Evolutionary conservation across 1,139 yeast genomes (phyloP).

Genomic region (Nadsonia starkeyi-henricii): DNA sequence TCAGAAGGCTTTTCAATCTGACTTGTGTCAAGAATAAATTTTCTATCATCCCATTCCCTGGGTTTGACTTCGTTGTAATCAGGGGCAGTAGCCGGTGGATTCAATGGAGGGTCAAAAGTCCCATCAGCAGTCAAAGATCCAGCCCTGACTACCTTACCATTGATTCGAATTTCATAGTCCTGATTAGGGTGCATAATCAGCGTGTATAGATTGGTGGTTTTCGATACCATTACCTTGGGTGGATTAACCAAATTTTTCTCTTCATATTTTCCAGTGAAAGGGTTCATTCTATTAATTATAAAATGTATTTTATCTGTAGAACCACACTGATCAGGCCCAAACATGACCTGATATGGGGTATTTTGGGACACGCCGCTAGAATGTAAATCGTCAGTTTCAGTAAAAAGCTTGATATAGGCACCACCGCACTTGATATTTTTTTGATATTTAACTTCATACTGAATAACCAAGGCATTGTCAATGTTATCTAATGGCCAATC

Average conservation of each 20-base stretch:
- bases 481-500: conserved; percentile 41
- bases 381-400: conserved; percentile 32
- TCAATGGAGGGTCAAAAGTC: conserved; percentile 46
- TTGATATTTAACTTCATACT: conserved; percentile 78
- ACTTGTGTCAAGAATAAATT: conserved; percentile 51
- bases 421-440: conserved; percentile 74
- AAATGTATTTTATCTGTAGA: conserved; percentile 65
- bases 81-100: conserved; percentile 46
- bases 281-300: conserved; percentile 47
- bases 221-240: conserved; percentile 49
- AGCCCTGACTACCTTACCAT: conserved; percentile 58
- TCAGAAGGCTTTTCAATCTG: conserved; percentile 55
- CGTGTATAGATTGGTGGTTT: conserved; percentile 54
- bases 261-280: conserved; percentile 36
- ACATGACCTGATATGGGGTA: conserved; percentile 75
- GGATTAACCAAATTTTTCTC: conserved; percentile 58
- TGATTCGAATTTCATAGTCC: conserved; percentile 64
- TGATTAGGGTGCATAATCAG: conserved; percentile 50
- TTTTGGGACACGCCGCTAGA: conserved; percentile 39
- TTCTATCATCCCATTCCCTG: conserved; percentile 63
- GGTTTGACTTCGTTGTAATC: conserved; percentile 61
- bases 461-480: conserved; percentile 58
- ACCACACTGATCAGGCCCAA: conserved; percentile 92
- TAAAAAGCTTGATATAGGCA: conserved; percentile 64
- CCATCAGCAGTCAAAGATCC: conserved; percentile 48